phyloP scores from a whole-genome alignment of 2,329 filamentous ascomycete genomes.

The Pyrenophora teres region DNA sequence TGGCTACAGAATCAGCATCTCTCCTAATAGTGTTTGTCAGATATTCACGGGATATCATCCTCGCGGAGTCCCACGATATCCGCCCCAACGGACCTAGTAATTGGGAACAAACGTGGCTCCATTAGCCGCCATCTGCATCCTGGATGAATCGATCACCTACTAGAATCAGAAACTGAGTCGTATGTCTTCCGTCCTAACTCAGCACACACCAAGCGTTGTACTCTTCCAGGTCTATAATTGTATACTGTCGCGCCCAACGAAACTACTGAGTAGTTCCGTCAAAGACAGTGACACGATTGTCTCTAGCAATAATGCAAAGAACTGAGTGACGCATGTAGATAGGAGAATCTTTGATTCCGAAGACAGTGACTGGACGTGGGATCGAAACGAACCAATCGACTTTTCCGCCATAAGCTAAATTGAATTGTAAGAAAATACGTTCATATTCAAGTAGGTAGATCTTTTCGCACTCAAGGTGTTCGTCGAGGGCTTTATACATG shows the following conservation, averaged over 20 bases:
- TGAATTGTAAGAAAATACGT: too few relatives aligned
- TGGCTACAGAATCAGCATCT: too few relatives aligned
- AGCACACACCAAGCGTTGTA: not conserved
- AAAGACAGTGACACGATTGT: not conserved
- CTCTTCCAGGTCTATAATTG: not conserved
- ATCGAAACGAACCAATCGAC: not conserved
- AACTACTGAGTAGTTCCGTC: not conserved
- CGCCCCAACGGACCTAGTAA: too few relatives aligned
- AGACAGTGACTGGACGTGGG: not conserved
- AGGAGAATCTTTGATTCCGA: not conserved
- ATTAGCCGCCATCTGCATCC: too few relatives aligned
- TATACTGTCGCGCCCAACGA: not conserved
- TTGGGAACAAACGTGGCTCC: too few relatives aligned
- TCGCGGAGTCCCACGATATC: too few relatives aligned
- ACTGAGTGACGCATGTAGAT: not conserved
- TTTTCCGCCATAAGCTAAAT: not conserved
- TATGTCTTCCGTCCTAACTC: too few relatives aligned
- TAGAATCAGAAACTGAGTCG: too few relatives aligned
- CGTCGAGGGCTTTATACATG: not conserved
- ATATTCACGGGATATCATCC: too few relatives aligned
- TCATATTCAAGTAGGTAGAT: too few relatives aligned
- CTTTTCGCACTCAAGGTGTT: not conserved
- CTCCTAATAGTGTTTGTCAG: too few relatives aligned
- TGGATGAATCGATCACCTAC: too few relatives aligned
- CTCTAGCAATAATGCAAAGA: not conserved